Conservation (phyloP, 2,329 filamentous ascomycete genomes). For the Epichloe amarillans region DNA sequence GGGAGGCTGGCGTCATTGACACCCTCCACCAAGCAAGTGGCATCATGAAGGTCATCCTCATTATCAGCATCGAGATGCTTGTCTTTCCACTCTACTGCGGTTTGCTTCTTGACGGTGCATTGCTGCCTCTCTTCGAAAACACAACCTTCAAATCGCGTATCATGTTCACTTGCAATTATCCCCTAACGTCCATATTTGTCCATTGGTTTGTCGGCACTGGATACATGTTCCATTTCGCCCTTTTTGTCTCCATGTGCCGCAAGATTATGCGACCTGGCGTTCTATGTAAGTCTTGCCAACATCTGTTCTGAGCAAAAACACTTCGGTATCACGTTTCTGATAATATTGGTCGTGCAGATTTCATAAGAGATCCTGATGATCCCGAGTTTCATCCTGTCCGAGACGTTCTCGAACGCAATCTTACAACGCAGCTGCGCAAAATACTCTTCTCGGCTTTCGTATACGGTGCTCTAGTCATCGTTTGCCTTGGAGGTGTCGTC, state of each 20-base stretch:
- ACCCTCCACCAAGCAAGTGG: constrained; percentile 84
- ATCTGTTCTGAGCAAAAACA: not conserved
- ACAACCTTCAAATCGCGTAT: constrained; percentile 67
- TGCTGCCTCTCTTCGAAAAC: constrained; percentile 77
- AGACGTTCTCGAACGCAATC: constrained; percentile 85
- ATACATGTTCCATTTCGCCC: constrained; percentile 99
- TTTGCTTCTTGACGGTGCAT: constrained; percentile 72
- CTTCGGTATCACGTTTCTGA: not conserved
- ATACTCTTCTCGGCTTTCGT: constrained; percentile 93
- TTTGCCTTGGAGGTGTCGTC: constrained; percentile 89
- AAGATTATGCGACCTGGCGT: constrained; percentile 95
- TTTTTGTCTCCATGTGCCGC: constrained; percentile 97
- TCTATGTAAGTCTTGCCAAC: constrained; percentile 51
- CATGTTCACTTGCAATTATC: constrained; percentile 63
- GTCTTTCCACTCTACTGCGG: constrained; percentile 94
- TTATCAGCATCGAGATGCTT: constrained; percentile 98
- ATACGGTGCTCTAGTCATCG: constrained; percentile 81
- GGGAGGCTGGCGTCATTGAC: constrained; percentile 71
- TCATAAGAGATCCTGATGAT: constrained; percentile 95
- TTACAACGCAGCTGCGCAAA: constrained; percentile 86
- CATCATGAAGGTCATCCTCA: constrained; percentile 93
- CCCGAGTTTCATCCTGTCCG: constrained; percentile 96
- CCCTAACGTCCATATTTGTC: constrained; percentile 84
- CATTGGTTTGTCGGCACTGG: constrained; percentile 98
- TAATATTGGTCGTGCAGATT: constrained; percentile 41